Evolutionary conservation across 768 basidiomycete species (phyloP).

Genomic region (Daedalea quercina): DNA sequence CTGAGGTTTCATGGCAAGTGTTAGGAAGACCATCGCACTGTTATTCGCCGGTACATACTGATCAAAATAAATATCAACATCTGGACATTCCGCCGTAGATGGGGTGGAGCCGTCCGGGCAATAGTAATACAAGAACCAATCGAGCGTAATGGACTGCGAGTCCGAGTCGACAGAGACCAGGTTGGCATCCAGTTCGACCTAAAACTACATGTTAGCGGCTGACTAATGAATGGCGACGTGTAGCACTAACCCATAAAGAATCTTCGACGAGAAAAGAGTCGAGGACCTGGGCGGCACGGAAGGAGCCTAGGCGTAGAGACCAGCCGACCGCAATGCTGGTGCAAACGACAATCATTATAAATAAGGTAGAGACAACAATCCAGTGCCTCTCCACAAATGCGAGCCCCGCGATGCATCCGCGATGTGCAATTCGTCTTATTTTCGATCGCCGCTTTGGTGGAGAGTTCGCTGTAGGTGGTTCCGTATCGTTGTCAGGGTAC

Average conservation of each 20-base stretch:
- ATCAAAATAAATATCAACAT: slow-evolving; percentile 12
- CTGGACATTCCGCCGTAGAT: slow-evolving; percentile 6
- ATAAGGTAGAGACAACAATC: slow-evolving; percentile 1
- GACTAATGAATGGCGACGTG: not conserved
- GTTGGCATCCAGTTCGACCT: slow-evolving; percentile 10
- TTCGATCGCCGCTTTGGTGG: not conserved
- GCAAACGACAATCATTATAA: slow-evolving; percentile 2
- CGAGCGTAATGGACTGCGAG: slow-evolving; percentile 8
- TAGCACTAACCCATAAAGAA: slow-evolving; percentile 2
- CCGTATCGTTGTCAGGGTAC: not conserved
- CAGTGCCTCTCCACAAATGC: slow-evolving; percentile 3
- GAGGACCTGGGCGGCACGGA: slow-evolving; percentile 6
- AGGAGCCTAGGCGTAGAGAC: slow-evolving; percentile 7
- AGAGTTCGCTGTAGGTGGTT: not conserved
- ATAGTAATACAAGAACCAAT: slow-evolving; percentile 4
- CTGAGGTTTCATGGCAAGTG: not conserved
- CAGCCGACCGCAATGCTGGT: slow-evolving; percentile 11
- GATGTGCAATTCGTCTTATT: not conserved
- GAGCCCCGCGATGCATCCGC: not conserved
- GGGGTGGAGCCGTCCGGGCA: not conserved
- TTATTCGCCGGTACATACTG: not conserved
- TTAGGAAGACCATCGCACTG: not conserved
- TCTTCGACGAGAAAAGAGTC: slow-evolving; percentile 2
- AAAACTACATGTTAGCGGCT: no score
- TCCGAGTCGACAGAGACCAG: slow-evolving; percentile 9